Percentiles rank a stretch among this genome's conserved stretches.
Conservation (phyloP, 2,329 filamentous ascomycete species). For the Diaporthe amygdali region DNA sequence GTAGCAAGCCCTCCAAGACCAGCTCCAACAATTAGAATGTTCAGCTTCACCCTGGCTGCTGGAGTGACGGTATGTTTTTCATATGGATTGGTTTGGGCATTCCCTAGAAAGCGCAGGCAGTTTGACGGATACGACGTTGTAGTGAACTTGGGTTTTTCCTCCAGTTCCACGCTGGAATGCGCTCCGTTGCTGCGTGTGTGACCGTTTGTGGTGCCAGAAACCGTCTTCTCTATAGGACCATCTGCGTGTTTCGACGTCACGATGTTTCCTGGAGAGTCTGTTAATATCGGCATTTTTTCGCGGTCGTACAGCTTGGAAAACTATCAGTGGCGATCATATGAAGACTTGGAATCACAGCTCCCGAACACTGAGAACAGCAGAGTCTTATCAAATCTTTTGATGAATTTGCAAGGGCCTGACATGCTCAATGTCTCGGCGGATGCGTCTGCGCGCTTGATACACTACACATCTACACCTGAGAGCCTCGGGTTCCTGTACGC, state of each 20-base stretch:
- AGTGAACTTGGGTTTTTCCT: neutral
- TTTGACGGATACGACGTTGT: conserved; percentile 23
- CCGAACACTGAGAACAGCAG: neutral
- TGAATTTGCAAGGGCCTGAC: neutral
- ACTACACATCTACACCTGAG: no score
- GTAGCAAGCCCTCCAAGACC: conserved; percentile 47
- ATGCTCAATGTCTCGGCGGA: no score
- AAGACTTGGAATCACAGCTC: neutral
- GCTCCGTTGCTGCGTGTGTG: neutral
- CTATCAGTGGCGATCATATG: no score
- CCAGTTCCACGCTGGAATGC: neutral
- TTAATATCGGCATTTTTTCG: conserved; percentile 13
- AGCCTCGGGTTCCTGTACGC: no score
- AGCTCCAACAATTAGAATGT: conserved; percentile 43
- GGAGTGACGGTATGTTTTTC: neutral
- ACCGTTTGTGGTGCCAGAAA: neutral
- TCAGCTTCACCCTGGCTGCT: conserved; percentile 23
- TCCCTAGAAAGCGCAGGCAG: conserved; percentile 12
- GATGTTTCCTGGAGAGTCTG: neutral
- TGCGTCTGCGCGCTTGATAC: no score
- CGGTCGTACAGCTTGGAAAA: no score
- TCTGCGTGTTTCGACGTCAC: neutral
- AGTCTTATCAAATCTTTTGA: neutral
- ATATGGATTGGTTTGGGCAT: neutral
- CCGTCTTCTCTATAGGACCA: neutral